Conservation (phyloP, 2,329 filamentous ascomycete species). For the Xylaria sp. region DNA sequence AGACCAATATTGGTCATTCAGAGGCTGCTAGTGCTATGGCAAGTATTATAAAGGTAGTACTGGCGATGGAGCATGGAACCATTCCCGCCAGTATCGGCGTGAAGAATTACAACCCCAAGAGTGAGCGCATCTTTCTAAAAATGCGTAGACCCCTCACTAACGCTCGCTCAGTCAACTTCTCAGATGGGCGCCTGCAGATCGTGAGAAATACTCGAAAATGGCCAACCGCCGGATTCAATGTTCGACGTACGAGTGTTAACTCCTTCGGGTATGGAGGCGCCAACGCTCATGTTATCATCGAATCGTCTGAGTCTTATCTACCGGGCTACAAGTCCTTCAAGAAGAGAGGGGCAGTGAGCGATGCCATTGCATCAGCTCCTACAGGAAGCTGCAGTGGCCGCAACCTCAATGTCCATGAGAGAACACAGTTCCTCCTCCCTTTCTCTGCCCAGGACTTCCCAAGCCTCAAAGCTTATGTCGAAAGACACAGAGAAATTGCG, state of each 20-base stretch:
- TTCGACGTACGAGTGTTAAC: slow-evolving; percentile 28
- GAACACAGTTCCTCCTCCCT: slow-evolving; percentile 21
- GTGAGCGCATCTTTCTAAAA: slow-evolving; percentile 4
- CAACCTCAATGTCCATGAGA: slow-evolving; percentile 11
- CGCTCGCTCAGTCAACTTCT: background rate
- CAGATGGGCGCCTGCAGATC: background rate
- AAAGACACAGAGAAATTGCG: slow-evolving; percentile 6
- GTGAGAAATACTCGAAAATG: background rate
- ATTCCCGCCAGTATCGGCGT: slow-evolving; percentile 28
- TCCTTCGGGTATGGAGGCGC: slow-evolving; percentile 35
- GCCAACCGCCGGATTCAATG: slow-evolving; percentile 2
- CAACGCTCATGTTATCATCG: slow-evolving; percentile 33
- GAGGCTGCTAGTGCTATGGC: slow-evolving; percentile 38
- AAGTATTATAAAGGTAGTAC: slow-evolving; percentile 32
- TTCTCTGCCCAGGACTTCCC: slow-evolving; percentile 30
- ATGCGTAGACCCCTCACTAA: background rate
- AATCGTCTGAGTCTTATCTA: slow-evolving; percentile 16
- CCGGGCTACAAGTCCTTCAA: slow-evolving; percentile 19
- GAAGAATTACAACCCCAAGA: slow-evolving; percentile 27
- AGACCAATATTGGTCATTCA: slow-evolving; percentile 40
- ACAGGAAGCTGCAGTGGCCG: background rate
- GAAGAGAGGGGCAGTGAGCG: background rate
- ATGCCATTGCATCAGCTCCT: background rate
- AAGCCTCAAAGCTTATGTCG: slow-evolving; percentile 21
- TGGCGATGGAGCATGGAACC: slow-evolving; percentile 28